Evolutionary conservation across 805 yeast species (phyloP), one percentile per base, ranked within the genome.

Genomic region (Teunomyces barrocoloradensis): DNA sequence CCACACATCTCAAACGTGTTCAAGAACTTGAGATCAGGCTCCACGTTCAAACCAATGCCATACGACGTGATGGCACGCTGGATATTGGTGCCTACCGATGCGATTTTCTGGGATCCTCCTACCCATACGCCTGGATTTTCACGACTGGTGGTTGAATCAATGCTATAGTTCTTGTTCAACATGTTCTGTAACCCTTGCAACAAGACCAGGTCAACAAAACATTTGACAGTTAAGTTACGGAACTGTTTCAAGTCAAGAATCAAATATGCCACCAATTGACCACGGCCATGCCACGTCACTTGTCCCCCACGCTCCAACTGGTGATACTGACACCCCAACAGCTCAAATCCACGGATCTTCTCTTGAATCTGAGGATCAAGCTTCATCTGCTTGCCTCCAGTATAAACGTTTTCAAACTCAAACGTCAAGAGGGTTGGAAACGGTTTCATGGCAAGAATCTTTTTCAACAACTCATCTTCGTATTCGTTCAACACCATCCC

Each of bases 201-300:
- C 30, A 89, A 68, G n/a, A 77, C 74, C 2, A 82, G 66, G 27
- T 69, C 75, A 2, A 89, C 87, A 56, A 79, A 83, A 61, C 89
- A 85, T 53, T 81, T 75, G 1, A 86, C 81, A 0, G 84, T 73
- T 41, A 87, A 67, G 43, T 76, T 67, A 29, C 68, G 57, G 56
- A 87, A 86, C 28, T 78, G 75, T 52, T 77, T 75, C 45, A 94
- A 69, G 63, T 94, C 71, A 45, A 73, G 45, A 1, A 94, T 76
- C 9, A 94, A 84, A 60, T 92, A 94, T 4, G 89, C 81, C 2
- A 91, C 96, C 33, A 89, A 61, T 65, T 94, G 99, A 0, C 99
- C 99, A 1, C 94, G 87, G 0, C 98, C 98, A 68, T 94, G 99
- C 74, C 88, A 94, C 0, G 99, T 94, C 1, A 94, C 81, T 62